Base-by-base conservation (phyloP, 1,139 yeast genomes). In the Saccharomyces hybrid region DNA sequence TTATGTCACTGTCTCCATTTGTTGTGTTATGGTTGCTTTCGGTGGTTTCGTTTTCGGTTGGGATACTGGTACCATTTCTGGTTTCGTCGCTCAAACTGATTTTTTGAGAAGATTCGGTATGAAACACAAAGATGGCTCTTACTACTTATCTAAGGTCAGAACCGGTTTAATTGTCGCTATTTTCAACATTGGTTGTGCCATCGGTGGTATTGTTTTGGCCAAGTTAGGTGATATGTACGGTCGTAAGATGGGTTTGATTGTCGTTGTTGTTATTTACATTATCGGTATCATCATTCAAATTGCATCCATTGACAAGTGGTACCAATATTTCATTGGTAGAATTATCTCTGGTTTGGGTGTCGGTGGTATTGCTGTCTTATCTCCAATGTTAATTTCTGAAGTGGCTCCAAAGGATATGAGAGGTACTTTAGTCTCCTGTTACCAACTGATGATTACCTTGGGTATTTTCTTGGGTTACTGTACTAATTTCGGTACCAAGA, bases 21-120 rank as follows among this genome's bases (percentile, higher is more conserved):
- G 73, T 46, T 75, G 78, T 71, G 71, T 62, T 69, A 74, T 66
- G 75, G 81, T 75, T 54, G 85, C 86, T 57, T 80, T 82, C 60
- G 87, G 85, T 72, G 88, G 88, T 68, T 76, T 81, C 65, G 81
- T 83, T 58, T 84, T 78, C 65, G 89, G 89, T 61, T 84, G 83
- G 79, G 89, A 84, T 72, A 84, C 89, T 27, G 89, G 89, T 73
- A 82, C 88, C 62, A 84, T 84, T 68, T 80, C 86, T 41, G 95
- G 95, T 66, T 82, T 86, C 62, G 78, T 86, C 67, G 83, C 83
- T 67, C 84, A 84, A 89, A 71, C 78, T 8, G 82, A 81, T 62
- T 88, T 83, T 66, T 72, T 71, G 53, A 66, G 67, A 46, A 75
- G 79, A 60, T 78, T 79, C 65, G 82, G 82, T 64, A 81, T 80